Evolutionary conservation across 306 rosid genomes (phyloP).

Genomic region (Vicia sativa): DNA sequence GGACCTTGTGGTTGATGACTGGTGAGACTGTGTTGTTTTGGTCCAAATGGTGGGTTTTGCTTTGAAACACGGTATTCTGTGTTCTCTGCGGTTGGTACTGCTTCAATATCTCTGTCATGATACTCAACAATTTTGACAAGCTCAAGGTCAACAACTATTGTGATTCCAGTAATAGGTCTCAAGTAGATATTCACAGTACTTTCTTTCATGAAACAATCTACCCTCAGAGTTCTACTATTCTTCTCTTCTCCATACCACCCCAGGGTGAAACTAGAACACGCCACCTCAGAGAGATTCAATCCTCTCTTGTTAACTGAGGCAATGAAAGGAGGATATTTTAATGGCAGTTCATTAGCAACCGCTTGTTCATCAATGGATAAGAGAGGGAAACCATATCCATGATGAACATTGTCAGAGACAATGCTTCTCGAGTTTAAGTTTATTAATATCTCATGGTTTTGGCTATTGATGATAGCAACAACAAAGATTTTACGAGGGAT

Average conservation of each 20-base stretch:
- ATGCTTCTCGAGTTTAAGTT: conserved; percentile 6
- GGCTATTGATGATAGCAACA: conserved; percentile 16
- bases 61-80: conserved; percentile 36
- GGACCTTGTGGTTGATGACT: conserved; percentile 44
- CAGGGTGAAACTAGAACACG: conserved; percentile 38
- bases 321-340: conserved; percentile 33
- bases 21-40: conserved; percentile 27
- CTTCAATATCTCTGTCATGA: conserved; percentile 10
- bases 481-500: conserved; percentile 40
- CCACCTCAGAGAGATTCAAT: conserved; percentile 47
- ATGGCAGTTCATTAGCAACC: conserved; percentile 32
- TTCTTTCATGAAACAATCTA: conserved; percentile 49
- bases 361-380: conserved; percentile 23
- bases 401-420: conserved; percentile 36
- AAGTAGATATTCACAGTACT: conserved; percentile 36
- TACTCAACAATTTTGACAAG: conserved; percentile 40
- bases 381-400: conserved; percentile 42
- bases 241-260: conserved; percentile 48
- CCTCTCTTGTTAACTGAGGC: conserved; percentile 47
- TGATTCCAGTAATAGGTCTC: conserved; percentile 44
- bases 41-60: conserved; percentile 42
- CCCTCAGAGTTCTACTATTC: conserved; percentile 19
- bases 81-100: conserved; percentile 34
- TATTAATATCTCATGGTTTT: conserved; percentile 37
- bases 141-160: conserved; percentile 34